Evolutionary conservation across 805 yeast genomes (phyloP), one percentile per base, ranked within the genome.

Genomic region (Torulaspora gathmanii): DNA sequence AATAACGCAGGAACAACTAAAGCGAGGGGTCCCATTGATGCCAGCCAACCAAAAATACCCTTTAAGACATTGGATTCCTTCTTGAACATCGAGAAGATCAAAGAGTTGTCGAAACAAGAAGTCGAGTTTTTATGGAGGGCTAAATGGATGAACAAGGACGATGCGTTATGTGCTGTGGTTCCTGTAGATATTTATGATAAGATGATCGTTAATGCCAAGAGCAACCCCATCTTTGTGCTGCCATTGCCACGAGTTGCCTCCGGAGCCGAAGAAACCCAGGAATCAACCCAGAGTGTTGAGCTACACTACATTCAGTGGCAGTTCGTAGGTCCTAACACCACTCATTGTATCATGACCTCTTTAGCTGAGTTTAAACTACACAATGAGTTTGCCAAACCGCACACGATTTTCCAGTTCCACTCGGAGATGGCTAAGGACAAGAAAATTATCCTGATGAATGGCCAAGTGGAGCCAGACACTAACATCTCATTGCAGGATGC

Each of bases 231-330:
- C 27, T 93, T 93, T 66, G 83, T 93, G n/a, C 72, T 93, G 19
- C 99, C 99, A 0, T 68, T 93, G 44, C 96, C 97, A 4, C 79
- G 82, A 54, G 79, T 71, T 15, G 42, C 54, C 11, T 69, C 70
- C 29, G 70, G 69, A 11, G 73, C 68, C 11, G 61, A 64, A 5
- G 69, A 31, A 11, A 70, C 36, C 69, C 70, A 5, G 71, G 69
- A 8, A 60, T 62, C 4, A 72, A 65, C 7, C 3, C 69, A 68
- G 20, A 82, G 80, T 47, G 68, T 72, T 58, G 99, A 93, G 67
- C 74, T 93, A 68, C 97, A 93, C 61, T 88, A 84, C 63, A 79
- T 90, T 17, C 98, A 93, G 68, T 93, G 99, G 99, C 74, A 80
- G 15, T 86, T 88, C 63, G 90, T 84, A 11, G 95, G 91, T 0